Evolutionary conservation across 768 basidiomycete genomes (phyloP), one percentile per base, ranked within the genome.

Genomic region (Asterophora lycoperdoides): DNA sequence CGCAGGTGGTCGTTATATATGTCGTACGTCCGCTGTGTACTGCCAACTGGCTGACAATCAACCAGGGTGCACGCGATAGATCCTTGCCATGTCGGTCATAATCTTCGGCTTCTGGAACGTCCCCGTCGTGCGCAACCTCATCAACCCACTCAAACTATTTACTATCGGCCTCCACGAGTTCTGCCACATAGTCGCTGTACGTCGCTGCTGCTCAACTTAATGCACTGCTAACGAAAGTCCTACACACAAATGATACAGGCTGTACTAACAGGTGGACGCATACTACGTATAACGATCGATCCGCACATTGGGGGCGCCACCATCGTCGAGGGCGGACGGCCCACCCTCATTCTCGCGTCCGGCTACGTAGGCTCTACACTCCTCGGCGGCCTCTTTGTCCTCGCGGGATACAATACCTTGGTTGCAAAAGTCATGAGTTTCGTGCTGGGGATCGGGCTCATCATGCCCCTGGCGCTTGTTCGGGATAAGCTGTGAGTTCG

Each of bases 381-480:
- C 8, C 73, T 93, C 19, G 91, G 91, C 14, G 91, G 85, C 4
- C 72, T 84, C n/a, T 86, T 93, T 57, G 76, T 92, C 18, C 72
- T 93, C 20, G 87, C 83, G 33, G 89, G 89, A 14, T 93, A 89
- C 73, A 86, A 93, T 63, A 93, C 87, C 2, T 80, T 95, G 14
- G 87, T 91, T 10, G 86, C 93, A 29, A 97, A 97, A 67, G 81
- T 96, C 49, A 80, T 93, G 65, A 93, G 92, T 68, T 93, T 94
- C 59, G 83, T 94, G 44, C 77, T 95, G 43, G 93, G 82, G 29
- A 75, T 96, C 29, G 94, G 92, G 13, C 70, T 97, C 20, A 67
- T 95, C n/a, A 78, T 86, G 26, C 93, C 93, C 1, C 73, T 95
- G 40, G 80, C 84, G 11, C 82, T 94, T 23, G 91, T 94, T 32